A percentile compares a stretch with the other conserved stretches of the same genome.
These are phyloP conservation scores for Diutina pseudorugosa DNA, from an alignment of 1,139 yeast species.

Conservation along the genomic window DNA sequence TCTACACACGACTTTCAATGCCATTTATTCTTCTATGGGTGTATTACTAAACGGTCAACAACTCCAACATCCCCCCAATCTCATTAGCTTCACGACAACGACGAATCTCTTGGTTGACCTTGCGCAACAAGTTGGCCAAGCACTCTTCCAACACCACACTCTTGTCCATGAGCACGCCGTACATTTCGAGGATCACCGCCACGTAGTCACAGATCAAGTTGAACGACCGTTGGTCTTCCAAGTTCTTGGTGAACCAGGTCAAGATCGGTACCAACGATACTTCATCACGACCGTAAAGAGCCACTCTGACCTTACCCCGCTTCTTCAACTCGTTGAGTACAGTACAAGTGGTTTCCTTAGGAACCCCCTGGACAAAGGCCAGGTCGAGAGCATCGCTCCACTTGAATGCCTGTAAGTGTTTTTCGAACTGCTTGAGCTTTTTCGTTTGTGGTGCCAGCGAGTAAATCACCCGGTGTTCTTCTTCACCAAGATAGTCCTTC, in stretches of 20 bases:
- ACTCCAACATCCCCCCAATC: constrained; percentile 86
- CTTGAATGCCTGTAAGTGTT: constrained; percentile 70
- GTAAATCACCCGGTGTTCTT: constrained; percentile 60
- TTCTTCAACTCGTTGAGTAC: constrained; percentile 75
- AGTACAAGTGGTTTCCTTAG: constrained; percentile 62
- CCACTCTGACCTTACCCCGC: constrained; percentile 75
- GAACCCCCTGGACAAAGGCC: constrained; percentile 68
- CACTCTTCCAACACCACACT: constrained; percentile 75
- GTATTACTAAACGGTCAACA: background rate
- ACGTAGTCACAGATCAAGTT: constrained; percentile 73
- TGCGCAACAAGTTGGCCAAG: constrained; percentile 44
- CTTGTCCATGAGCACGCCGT: constrained; percentile 57
- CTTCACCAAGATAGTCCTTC: constrained; percentile 80
- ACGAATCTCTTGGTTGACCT: constrained; percentile 54
- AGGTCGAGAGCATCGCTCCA: constrained; percentile 90
- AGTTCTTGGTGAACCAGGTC: constrained; percentile 65
- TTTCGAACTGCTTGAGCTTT: constrained; percentile 72
- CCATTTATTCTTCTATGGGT: background rate
- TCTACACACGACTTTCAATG: background rate
- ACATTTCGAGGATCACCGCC: constrained; percentile 70
- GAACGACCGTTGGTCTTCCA: constrained; percentile 73
- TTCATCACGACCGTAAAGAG: constrained; percentile 77
- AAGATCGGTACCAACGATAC: constrained; percentile 72
- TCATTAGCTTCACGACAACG: constrained; percentile 82
- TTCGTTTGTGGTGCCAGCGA: constrained; percentile 35